Percentiles rank a stretch among this genome's conserved stretches.
phyloP scores from a whole-genome alignment of 441 rosid species.

The Brassica balearica region DNA sequence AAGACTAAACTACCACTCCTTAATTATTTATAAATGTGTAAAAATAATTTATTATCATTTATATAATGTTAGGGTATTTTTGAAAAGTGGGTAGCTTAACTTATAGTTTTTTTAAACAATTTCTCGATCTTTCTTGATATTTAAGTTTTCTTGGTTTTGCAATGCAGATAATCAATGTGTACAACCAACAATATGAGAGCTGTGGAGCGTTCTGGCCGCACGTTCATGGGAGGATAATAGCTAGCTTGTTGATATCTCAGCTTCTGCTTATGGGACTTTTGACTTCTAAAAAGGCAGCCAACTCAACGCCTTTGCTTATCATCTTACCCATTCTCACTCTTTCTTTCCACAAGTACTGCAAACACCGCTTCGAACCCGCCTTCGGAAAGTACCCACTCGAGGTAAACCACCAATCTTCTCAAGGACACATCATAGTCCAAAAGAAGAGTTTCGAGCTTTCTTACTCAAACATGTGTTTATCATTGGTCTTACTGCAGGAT shows the following conservation, averaged over 20 bases:
- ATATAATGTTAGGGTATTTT: no score
- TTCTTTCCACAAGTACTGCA: conserved; percentile 90
- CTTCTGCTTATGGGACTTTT: conserved; percentile 86
- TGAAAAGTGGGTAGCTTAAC: no score
- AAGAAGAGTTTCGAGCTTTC: background rate
- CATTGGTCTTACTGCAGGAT: conserved; percentile 56
- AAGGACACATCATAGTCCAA: background rate
- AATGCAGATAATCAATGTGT: conserved; percentile 86
- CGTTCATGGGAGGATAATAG: conserved; percentile 84
- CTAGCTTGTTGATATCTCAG: conserved; percentile 89
- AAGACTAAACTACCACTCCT: no score
- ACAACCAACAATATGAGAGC: conserved; percentile 89
- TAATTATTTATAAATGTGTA: no score
- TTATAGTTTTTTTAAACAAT: no score
- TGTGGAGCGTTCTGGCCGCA: conserved; percentile 99
- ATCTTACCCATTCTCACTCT: conserved; percentile 84
- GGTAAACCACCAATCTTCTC: conserved; percentile 47
- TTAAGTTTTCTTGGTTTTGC: conserved; percentile 9
- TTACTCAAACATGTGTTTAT: background rate
- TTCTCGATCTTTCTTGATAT: no score
- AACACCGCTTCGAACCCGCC: conserved; percentile 90
- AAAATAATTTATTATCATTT: no score
- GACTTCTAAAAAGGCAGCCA: conserved; percentile 88
- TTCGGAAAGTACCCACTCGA: conserved; percentile 87
- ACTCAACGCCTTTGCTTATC: conserved; percentile 86